Base-by-base conservation (phyloP, 768 basidiomycete species). In the Floccularia luteovirens region DNA sequence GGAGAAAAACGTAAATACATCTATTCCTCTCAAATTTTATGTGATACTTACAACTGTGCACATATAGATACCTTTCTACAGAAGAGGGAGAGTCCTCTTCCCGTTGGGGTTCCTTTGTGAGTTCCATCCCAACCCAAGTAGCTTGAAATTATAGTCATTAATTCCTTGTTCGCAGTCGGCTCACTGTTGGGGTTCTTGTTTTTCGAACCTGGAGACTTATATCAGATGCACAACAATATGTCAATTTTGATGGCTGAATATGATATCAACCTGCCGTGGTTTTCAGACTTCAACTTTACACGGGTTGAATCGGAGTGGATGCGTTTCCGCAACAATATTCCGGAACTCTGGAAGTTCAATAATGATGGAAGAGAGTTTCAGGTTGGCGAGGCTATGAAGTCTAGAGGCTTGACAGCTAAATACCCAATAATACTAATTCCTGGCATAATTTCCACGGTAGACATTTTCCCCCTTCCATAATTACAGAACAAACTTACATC, bases 401-500 rank as follows among this genome's bases (percentile, higher is more conserved):
- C 62, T 3, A 70, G 77, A 31, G 83, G 82, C 1, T 60, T 88
- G 38, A 66, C 62, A 38, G 89, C 88, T 4, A 60, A 81, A 40
- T 70, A 87, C 56, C 91, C 92, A 1, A 75, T 93, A 10, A 70
- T 94, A 2, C 64, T 96, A n/a, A 74, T 93, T 19, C 91, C 92
- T 3, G 91, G 91, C 1, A 82, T 94, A 37, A 79, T 93, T 25
- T 91, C 89, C 1, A 93, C 91, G 1, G 87, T 85, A 44, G 39
- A 76, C 16, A 6, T 8, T 34, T 14, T 12, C 16, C 32, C 16
- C 20, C n/a, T 7, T 17, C 8, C 16, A 7, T 34, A 7, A n/a
- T 19, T 14, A 7, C 32, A 34, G 20, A 28, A 8, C 14, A 35
- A 35, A 37, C 5, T 16, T 21, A 13, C 23, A 37, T 12, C 36